Evolutionary conservation across 257 asterid genomes (phyloP).

Genomic region (Knoxia roxburghii): DNA sequence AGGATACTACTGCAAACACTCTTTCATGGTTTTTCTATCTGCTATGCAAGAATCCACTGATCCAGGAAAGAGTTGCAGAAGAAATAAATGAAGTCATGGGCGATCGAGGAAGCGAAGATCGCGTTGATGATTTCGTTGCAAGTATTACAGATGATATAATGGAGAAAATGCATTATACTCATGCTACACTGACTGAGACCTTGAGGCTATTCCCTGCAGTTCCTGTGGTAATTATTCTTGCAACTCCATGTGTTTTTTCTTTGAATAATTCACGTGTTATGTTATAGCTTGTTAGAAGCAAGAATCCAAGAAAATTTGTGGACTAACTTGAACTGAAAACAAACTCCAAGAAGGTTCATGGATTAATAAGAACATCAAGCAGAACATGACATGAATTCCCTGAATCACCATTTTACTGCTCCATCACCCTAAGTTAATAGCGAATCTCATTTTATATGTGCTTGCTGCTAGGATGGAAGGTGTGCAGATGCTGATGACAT

Average conservation of each 20-base stretch:
- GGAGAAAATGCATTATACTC: constrained; percentile 65
- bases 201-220: constrained; percentile 77
- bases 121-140: constrained; percentile 31
- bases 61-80: constrained; percentile 47
- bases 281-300: background rate
- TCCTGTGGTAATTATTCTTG: constrained; percentile 44
- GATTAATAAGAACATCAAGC: background rate
- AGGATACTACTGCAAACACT: constrained; percentile 68
- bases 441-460: too few species aligned
- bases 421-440: too few species aligned
- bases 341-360: background rate
- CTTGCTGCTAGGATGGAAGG: constrained; percentile 48
- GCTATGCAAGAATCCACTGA: constrained; percentile 51
- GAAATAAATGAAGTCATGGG: constrained; percentile 28
- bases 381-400: too few species aligned
- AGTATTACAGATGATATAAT: constrained; percentile 52
- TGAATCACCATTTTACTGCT: too few species aligned
- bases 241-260: background rate
- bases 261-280: too few species aligned
- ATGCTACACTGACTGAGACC: constrained; percentile 62
- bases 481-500: constrained; percentile 59
- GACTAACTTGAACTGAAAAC: background rate
- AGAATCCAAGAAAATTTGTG: background rate
- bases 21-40: constrained; percentile 68
- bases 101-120: constrained; percentile 13